phyloP scores from a whole-genome alignment of 805 yeast genomes.

The Diddensiella transvaalensis region DNA sequence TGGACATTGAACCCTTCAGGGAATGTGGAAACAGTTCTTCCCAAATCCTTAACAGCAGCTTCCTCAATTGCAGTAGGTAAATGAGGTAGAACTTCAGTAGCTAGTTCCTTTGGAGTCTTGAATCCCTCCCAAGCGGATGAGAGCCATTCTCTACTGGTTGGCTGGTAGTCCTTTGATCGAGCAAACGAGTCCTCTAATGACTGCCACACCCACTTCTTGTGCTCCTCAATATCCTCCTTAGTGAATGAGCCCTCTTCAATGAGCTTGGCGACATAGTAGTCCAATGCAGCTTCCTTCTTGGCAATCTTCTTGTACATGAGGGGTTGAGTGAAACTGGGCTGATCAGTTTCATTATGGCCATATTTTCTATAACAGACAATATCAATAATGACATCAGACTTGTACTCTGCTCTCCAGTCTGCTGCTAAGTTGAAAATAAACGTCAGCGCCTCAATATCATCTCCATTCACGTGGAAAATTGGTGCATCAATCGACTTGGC shows the following conservation, averaged over 20 bases:
- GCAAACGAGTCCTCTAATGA: constrained; percentile 84
- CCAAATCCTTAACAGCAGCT: constrained; percentile 68
- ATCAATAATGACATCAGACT: constrained; percentile 93
- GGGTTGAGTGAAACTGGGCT: constrained; percentile 98
- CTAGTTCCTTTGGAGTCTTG: constrained; percentile 95
- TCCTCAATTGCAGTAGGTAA: constrained; percentile 89
- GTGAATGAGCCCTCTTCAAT: constrained; percentile 86
- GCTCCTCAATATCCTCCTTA: constrained; percentile 86
- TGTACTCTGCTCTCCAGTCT: constrained; percentile 96
- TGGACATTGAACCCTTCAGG: constrained; percentile 88
- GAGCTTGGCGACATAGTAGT: constrained; percentile 76
- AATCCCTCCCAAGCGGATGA: constrained; percentile 99
- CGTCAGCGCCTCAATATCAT: constrained; percentile 90
- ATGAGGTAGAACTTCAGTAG: constrained; percentile 92
- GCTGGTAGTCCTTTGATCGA: constrained; percentile 84
- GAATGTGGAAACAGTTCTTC: constrained; percentile 71
- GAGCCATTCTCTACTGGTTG: constrained; percentile 95
- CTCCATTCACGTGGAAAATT: constrained; percentile 98
- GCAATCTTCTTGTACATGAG: constrained; percentile 91
- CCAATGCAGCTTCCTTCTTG: constrained; percentile 83
- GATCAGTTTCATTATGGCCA: constrained; percentile 99
- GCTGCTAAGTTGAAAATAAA: constrained; percentile 95
- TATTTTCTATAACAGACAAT: constrained; percentile 97
- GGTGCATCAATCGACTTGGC: constrained; percentile 98
- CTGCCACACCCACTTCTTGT: constrained; percentile 97